Conservation (phyloP, 2,329 filamentous ascomycete genomes). For the Canariomyces notabilis region DNA sequence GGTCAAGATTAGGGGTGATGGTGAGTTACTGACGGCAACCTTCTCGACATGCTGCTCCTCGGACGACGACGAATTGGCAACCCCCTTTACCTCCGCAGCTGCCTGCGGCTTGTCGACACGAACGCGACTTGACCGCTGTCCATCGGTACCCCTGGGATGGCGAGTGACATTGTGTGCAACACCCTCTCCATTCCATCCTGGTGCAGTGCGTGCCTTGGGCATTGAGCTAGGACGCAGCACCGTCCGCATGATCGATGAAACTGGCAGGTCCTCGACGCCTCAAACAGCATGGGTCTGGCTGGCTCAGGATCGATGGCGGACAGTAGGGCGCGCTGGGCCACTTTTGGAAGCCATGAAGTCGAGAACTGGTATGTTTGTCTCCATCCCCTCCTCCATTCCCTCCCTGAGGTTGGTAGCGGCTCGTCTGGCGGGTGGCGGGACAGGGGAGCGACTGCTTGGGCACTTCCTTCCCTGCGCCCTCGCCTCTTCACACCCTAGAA, state of each 20-base stretch:
- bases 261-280: constrained; percentile 91
- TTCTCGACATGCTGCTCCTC: constrained; percentile 84
- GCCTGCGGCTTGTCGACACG: constrained; percentile 82
- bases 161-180: constrained; percentile 65
- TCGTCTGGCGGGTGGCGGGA: background rate
- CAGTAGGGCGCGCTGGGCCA: constrained; percentile 87
- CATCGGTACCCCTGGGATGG: constrained; percentile 80
- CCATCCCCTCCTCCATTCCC: background rate
- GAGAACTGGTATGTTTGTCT: constrained; percentile 53
- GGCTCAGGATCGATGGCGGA: constrained; percentile 83
- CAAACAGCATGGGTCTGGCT: constrained; percentile 84
- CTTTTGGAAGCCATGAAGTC: constrained; percentile 72
- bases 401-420: background rate
- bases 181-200: constrained; percentile 78
- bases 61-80: constrained; percentile 87
- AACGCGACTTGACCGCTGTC: constrained; percentile 89
- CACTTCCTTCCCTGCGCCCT: background rate
- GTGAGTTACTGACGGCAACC: constrained; percentile 71
- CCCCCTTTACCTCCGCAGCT: constrained; percentile 83
- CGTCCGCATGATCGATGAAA: constrained; percentile 83
- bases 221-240: constrained; percentile 73
- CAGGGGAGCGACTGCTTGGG: constrained; percentile 3
- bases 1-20: constrained; percentile 75
- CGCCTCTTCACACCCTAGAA: background rate
- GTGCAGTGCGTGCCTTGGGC: constrained; percentile 78